These are phyloP conservation scores for Fusarium denticulatum DNA, from an alignment of 2,329 filamentous ascomycete genomes.

Conservation along the genomic window DNA sequence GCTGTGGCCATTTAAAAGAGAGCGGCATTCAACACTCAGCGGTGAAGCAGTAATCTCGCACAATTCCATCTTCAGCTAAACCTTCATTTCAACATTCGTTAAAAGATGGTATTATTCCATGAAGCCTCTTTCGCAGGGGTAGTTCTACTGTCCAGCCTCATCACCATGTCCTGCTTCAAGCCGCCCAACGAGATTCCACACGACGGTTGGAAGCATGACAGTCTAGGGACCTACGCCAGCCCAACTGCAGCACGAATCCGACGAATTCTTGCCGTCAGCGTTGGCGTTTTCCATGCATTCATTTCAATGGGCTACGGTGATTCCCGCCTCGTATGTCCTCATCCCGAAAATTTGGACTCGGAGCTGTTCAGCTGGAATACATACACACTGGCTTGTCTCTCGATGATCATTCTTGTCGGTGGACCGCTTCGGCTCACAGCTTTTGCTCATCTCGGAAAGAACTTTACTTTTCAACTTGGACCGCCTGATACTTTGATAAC, in stretches of 20 bases:
- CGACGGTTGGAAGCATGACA: neutral
- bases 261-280: neutral
- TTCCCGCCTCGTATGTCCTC: neutral
- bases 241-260: neutral
- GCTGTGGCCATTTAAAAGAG: neutral
- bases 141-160: neutral
- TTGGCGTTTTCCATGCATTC: neutral
- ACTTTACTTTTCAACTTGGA: neutral
- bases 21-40: too few relatives aligned
- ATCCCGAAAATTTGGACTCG: neutral
- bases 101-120: accelerated
- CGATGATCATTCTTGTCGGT: neutral
- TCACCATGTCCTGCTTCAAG: neutral
- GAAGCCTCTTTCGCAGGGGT: neutral
- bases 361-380: neutral
- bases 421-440: neutral
- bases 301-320: neutral
- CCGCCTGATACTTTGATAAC: neutral
- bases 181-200: neutral
- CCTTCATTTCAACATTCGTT: accelerated
- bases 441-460: neutral
- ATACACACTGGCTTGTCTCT: neutral
- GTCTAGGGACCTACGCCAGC: neutral
- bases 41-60: neutral
- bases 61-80: too few relatives aligned